phyloP scores from a whole-genome alignment of 352 stramenopile genomes.

The Phytophthora palmivora region DNA sequence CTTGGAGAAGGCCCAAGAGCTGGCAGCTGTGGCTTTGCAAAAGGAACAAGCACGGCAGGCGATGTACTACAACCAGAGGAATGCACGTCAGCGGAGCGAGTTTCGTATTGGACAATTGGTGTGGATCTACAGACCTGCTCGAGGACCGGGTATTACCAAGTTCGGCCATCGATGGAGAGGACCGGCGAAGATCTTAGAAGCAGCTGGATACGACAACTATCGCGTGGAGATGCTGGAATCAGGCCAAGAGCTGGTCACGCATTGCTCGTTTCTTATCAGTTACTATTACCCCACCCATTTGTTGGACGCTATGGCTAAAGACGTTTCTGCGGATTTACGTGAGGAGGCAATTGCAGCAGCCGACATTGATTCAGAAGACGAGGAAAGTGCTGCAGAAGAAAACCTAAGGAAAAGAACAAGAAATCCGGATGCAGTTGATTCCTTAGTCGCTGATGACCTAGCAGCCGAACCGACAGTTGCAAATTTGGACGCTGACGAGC shows the following conservation, averaged over 20 bases:
- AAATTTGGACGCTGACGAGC: too few species aligned
- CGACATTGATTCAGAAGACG: too few species aligned
- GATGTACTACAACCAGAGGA: constrained; percentile 1
- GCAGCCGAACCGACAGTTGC: too few species aligned
- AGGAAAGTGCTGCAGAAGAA: too few species aligned
- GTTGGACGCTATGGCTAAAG: neutral
- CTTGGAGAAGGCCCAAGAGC: neutral
- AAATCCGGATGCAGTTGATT: too few species aligned
- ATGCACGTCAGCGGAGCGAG: neutral
- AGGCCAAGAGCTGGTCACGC: neutral
- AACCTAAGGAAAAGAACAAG: too few species aligned
- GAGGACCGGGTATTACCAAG: neutral
- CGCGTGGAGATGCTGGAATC: neutral
- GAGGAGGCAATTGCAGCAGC: neutral
- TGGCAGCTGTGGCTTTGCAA: neutral
- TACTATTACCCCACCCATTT: constrained; percentile 4
- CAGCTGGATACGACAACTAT: too few species aligned
- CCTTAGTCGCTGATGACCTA: too few species aligned
- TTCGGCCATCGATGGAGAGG: neutral
- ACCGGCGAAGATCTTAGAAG: too few species aligned
- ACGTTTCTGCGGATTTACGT: neutral
- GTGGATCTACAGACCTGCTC: neutral
- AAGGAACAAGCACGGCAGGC: neutral
- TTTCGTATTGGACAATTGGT: neutral
- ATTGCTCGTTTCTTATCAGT: neutral